A percentile compares a stretch with the other conserved stretches of the same genome.
Evolutionary conservation across 2,329 filamentous ascomycete species (phyloP).

Genomic region (Cytospora piceae): DNA sequence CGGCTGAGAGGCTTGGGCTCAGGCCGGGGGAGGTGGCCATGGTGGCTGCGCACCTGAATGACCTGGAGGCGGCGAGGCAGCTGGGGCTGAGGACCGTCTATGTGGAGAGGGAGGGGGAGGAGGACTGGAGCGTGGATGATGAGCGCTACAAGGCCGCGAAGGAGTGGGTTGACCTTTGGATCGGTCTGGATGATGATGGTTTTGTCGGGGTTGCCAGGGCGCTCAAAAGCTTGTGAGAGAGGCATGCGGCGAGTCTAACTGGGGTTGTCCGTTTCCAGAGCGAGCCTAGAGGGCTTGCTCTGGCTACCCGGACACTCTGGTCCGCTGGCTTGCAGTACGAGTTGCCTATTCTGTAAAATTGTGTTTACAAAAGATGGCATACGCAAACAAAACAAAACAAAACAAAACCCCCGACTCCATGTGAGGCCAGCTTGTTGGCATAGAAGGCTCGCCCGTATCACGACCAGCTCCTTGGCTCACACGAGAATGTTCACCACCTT

Average conservation of each 20-base stretch:
- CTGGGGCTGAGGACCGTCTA: slow-evolving; percentile 74
- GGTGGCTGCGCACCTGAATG: slow-evolving; percentile 75
- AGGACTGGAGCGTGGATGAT: slow-evolving; percentile 59
- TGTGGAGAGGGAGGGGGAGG: slow-evolving; percentile 70
- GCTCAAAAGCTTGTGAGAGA: slow-evolving; percentile 37
- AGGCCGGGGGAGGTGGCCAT: slow-evolving; percentile 68
- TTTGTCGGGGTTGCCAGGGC: slow-evolving; percentile 55
- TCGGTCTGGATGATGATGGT: slow-evolving; percentile 53
- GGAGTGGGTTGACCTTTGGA: slow-evolving; percentile 69
- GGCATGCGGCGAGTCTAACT: background rate
- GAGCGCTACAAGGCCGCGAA: slow-evolving; percentile 56
- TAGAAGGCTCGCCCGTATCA: background rate
- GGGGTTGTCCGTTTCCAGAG: background rate
- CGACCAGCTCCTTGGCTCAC: background rate
- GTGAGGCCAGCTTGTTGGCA: background rate
- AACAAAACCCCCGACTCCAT: background rate
- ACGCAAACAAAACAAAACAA: background rate
- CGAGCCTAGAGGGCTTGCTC: background rate
- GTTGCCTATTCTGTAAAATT: background rate
- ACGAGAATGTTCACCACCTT: background rate
- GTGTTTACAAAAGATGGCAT: background rate
- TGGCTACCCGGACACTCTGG: background rate
- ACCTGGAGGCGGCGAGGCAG: slow-evolving; percentile 67
- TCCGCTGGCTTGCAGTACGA: background rate
- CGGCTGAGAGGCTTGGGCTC: slow-evolving; percentile 60